Base-by-base conservation (phyloP, 768 basidiomycete genomes). In the Gloeophyllum trabeum region DNA sequence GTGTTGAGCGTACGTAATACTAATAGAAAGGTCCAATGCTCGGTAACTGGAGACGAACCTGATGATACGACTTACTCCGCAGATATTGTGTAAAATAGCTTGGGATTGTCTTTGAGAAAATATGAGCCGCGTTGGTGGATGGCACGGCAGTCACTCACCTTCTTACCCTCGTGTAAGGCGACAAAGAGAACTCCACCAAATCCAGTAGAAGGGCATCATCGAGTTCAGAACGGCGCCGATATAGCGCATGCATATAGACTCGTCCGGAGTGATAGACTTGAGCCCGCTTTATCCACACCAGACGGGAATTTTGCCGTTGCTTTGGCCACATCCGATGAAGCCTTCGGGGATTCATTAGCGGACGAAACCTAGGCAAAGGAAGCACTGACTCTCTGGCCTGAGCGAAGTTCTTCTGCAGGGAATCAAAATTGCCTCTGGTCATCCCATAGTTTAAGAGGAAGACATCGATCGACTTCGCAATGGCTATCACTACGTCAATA, bases 91-190 rank as follows among this genome's bases (percentile, higher is more conserved):
- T 19, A 87, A 56, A 23, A 83, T 71, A 19, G 64, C 61, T 61
- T 87, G 85, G 16, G 79, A 75, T 50, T 83, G 80, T 51, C 83
- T 86, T 61, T 87, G 85, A 18, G 79, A 75, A 51, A 83, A 79
- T 51, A 82, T 86, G 45, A 38, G 37, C 16, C 46, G 30, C 18
- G 28, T 19, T 48, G 2, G 35, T 32, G 38, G 19, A 10, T 32
- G 6, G 44, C 16, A 30, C n/a, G 19, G 35, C 4, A 36, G 39
- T 24, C 22, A 49, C 66, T 51, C 50, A 88, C 86, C 81, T 74
- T 55, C 86, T 65, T 42, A 88, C 71, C 49, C 84, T 66, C 4
- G 81, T 84, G 53, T 90, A 90, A 3, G 79, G 81, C 0, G 87
- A 90, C 19, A 90, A 63, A 28, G 85, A 83, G 28, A 89, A 60